phyloP scores from a whole-genome alignment of 164 flowering plant species.

The Piper betle region DNA sequence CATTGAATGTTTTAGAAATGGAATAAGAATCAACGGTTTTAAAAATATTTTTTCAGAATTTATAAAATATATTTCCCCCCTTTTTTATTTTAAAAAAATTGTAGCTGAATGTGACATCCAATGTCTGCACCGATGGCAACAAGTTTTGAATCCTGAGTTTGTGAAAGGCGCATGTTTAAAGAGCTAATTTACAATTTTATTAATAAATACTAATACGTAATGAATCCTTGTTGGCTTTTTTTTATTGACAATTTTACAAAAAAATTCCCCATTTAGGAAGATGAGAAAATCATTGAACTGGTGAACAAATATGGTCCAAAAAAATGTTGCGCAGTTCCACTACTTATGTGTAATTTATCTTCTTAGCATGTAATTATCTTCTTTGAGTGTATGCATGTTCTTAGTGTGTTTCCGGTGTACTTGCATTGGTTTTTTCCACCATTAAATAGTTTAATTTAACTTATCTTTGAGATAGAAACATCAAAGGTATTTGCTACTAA shows the following conservation, averaged over 20 bases:
- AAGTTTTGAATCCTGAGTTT: slow-evolving; percentile 45
- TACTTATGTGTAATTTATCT: no score
- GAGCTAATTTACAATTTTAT: slow-evolving; percentile 19
- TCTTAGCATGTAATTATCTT: no score
- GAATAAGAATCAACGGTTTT: not conserved
- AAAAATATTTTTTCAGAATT: no score
- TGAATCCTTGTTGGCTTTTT: not conserved
- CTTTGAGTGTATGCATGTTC: no score
- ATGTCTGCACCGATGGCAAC: slow-evolving; percentile 51
- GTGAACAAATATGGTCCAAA: slow-evolving; percentile 29
- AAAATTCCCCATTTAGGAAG: slow-evolving; percentile 22
- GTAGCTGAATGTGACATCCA: slow-evolving; percentile 55
- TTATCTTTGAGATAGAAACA: no score
- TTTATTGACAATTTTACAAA: not conserved
- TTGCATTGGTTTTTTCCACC: no score
- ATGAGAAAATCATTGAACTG: slow-evolving; percentile 31
- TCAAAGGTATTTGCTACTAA: no score
- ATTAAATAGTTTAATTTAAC: no score
- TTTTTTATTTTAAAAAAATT: not conserved
- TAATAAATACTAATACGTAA: not conserved
- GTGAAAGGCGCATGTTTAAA: slow-evolving; percentile 44
- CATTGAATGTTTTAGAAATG: no score
- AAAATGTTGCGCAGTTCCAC: slow-evolving; percentile 27
- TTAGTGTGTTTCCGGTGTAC: no score
- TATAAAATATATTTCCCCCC: no score